Percentiles rank a stretch among this genome's conserved stretches.
These are phyloP conservation scores for Albugo candida DNA, from an alignment of 352 stramenopile species.

Conservation along the genomic window DNA sequence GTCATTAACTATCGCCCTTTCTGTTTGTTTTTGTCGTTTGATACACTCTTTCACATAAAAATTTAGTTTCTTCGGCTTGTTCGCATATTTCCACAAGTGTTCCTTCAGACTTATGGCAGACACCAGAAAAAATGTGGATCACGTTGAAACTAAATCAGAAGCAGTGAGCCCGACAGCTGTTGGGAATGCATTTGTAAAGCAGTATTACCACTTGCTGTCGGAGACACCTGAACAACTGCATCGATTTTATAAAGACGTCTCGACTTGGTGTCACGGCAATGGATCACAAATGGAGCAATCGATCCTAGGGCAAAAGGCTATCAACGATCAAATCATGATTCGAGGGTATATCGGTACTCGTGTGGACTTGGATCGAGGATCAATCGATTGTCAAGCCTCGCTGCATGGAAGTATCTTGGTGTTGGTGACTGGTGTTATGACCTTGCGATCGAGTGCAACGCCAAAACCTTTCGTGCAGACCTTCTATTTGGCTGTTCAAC, in stretches of 20 bases:
- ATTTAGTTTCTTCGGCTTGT: too few relatives aligned
- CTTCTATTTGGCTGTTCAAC: conserved; percentile 74
- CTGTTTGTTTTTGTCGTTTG: too few relatives aligned
- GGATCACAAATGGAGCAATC: conserved; percentile 68
- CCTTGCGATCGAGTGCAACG: conserved; percentile 20
- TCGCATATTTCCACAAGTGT: too few relatives aligned
- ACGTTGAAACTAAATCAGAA: too few relatives aligned
- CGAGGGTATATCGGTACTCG: conserved; percentile 54
- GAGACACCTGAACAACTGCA: conserved; percentile 70
- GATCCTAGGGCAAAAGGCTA: conserved; percentile 50
- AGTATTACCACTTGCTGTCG: conserved; percentile 79
- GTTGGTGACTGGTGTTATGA: conserved; percentile 77
- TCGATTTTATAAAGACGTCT: conserved; percentile 80
- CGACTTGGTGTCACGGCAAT: conserved; percentile 52
- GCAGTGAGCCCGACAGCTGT: conserved; percentile 24
- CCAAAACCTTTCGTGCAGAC: conserved; percentile 75
- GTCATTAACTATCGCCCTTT: too few relatives aligned
- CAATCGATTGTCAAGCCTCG: conserved; percentile 72
- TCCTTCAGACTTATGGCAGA: too few relatives aligned
- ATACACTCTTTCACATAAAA: too few relatives aligned
- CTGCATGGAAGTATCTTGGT: conserved; percentile 53
- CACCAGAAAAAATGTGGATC: too few relatives aligned
- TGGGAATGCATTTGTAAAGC: conserved; percentile 73
- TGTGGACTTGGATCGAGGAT: conserved; percentile 63
- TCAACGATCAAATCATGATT: conserved; percentile 70